Conservation (phyloP, 352 stramenopile genomes). For the Peronospora farinosa region DNA sequence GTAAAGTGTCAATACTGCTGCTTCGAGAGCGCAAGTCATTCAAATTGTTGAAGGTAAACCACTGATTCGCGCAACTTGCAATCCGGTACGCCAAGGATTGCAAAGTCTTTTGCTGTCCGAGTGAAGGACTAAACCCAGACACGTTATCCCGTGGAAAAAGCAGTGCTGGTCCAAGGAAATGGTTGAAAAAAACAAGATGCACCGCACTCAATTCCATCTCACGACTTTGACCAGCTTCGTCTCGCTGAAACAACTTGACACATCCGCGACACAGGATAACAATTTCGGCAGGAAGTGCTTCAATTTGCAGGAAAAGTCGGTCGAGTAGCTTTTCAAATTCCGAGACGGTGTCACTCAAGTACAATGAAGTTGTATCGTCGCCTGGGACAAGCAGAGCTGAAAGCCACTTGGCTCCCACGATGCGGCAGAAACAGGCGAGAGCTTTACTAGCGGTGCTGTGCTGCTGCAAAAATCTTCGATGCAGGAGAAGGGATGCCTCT, state of each 20-base stretch:
- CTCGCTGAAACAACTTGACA: conserved; percentile 19
- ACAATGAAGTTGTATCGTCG: not conserved
- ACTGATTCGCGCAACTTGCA: conserved; percentile 12
- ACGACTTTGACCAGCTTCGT: not conserved
- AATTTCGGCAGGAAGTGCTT: conserved; percentile 38
- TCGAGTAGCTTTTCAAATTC: conserved; percentile 26
- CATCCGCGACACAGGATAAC: conserved; percentile 47
- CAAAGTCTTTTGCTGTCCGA: conserved; percentile 13
- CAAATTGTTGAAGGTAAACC: not conserved
- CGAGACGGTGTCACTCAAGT: not conserved
- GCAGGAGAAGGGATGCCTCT: conserved; percentile 6
- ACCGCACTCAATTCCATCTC: conserved; percentile 21
- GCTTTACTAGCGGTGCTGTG: conserved; percentile 33
- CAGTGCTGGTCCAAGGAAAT: conserved; percentile 53
- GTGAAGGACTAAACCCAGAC: conserved; percentile 5
- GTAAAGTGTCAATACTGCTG: conserved; percentile 12
- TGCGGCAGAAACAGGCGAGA: conserved; percentile 32
- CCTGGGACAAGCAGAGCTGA: conserved; percentile 3
- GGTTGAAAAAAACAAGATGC: conserved; percentile 75
- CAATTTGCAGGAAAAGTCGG: conserved; percentile 21
- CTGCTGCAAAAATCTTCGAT: conserved; percentile 23
- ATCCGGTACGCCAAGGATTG: conserved; percentile 14
- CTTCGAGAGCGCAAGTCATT: conserved; percentile 6
- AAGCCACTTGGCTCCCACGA: conserved; percentile 33
- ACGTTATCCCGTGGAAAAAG: conserved; percentile 22